Conservation (phyloP, 2,329 filamentous ascomycete species). For the Scolecobasidium constrictum region DNA sequence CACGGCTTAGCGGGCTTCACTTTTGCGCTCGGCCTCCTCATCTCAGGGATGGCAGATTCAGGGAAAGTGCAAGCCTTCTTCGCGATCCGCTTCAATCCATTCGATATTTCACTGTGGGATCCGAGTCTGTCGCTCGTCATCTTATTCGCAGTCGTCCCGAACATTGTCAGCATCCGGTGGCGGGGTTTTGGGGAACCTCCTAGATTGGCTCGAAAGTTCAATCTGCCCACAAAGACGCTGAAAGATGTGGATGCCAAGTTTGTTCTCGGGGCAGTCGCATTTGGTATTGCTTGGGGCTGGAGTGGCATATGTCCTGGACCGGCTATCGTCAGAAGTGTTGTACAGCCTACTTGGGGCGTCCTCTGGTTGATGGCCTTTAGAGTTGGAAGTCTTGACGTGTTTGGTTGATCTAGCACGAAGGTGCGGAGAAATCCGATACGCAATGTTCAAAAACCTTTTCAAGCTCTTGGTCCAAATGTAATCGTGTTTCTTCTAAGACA, state of each 20-base stretch:
- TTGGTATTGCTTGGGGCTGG: slow-evolving; percentile 42
- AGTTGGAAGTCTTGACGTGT: not conserved
- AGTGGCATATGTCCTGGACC: slow-evolving; percentile 42
- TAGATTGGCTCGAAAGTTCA: slow-evolving; percentile 21
- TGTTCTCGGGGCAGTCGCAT: slow-evolving; percentile 34
- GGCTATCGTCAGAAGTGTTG: slow-evolving; percentile 33
- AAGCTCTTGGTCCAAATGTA: no score
- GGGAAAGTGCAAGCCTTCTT: slow-evolving; percentile 42
- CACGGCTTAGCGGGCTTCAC: slow-evolving; percentile 29
- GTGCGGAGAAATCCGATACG: no score
- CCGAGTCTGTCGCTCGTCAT: slow-evolving; percentile 39
- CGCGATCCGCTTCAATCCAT: slow-evolving; percentile 21
- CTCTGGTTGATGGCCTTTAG: slow-evolving; percentile 35
- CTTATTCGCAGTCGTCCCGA: slow-evolving; percentile 38
- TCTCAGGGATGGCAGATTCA: slow-evolving; percentile 41
- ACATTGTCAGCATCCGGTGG: slow-evolving; percentile 22
- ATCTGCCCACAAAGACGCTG: slow-evolving; percentile 32
- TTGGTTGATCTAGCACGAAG: no score
- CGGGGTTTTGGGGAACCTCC: slow-evolving; percentile 14
- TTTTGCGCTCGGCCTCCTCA: slow-evolving; percentile 40
- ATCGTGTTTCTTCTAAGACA: no score
- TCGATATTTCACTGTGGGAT: slow-evolving; percentile 29
- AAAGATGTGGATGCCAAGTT: slow-evolving; percentile 39
- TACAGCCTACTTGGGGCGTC: slow-evolving; percentile 38
- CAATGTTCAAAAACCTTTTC: no score